These are phyloP conservation scores for Arxiozyma bovina DNA, from an alignment of 1,139 yeast genomes.

Conservation along the genomic window DNA sequence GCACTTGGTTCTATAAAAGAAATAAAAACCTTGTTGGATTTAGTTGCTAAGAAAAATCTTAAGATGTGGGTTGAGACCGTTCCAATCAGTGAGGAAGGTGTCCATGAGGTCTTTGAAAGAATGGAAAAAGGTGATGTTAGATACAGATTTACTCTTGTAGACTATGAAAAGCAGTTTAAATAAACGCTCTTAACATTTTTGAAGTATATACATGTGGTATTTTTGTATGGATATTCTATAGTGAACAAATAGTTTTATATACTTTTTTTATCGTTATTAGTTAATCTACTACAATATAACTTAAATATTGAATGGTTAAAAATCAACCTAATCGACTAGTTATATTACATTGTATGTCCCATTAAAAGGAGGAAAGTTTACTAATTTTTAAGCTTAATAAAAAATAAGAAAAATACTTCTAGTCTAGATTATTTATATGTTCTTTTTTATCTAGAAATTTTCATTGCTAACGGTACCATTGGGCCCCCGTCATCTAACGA, in stretches of 20 bases:
- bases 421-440: no score
- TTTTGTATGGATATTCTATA: not conserved
- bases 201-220: no score
- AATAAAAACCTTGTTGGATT: constrained; percentile 44
- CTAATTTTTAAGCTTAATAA: no score
- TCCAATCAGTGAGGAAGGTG: constrained; percentile 43
- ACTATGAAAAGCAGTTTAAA: constrained; percentile 16
- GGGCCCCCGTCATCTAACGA: no score
- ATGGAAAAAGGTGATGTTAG: constrained; percentile 47
- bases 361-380: not conserved
- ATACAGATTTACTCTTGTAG: constrained; percentile 55
- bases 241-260: no score
- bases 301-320: not conserved
- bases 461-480: no score
- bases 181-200: not conserved
- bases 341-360: not conserved
- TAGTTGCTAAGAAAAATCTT: constrained; percentile 44
- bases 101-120: constrained; percentile 42
- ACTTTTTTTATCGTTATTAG: no score
- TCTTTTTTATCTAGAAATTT: no score
- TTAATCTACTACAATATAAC: no score
- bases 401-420: no score
- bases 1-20: constrained; percentile 46
- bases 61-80: constrained; percentile 53
- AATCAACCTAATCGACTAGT: not conserved